Evolutionary conservation across 2,329 filamentous ascomycete genomes (phyloP).

Genomic region (Colletotrichum sp.): DNA sequence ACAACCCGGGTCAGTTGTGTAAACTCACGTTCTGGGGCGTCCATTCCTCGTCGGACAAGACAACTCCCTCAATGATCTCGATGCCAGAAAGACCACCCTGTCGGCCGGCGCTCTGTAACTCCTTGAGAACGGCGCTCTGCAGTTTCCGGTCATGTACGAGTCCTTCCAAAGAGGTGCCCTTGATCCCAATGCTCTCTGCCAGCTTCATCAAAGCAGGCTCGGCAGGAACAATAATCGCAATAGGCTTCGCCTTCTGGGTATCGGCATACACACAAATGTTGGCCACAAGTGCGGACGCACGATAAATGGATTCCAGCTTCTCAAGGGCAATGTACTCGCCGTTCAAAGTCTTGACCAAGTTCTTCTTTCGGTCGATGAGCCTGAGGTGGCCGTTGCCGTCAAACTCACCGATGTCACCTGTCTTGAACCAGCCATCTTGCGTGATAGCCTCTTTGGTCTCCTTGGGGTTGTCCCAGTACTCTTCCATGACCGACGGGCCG

Average conservation of each 20-base stretch:
- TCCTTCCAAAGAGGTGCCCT: conserved; percentile 65
- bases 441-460: conserved; percentile 76
- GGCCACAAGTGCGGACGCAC: conserved; percentile 52
- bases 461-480: conserved; percentile 79
- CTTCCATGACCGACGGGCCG: conserved; percentile 71
- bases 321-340: conserved; percentile 85
- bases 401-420: conserved; percentile 83
- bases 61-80: conserved; percentile 74
- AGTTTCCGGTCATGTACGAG: conserved; percentile 72
- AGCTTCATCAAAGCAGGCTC: conserved; percentile 61
- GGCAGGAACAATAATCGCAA: conserved; percentile 61
- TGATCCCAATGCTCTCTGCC: conserved; percentile 44
- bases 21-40: conserved; percentile 73
- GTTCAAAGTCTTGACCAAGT: conserved; percentile 81
- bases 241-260: conserved; percentile 53
- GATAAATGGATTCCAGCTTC: conserved; percentile 65
- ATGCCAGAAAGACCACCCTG: conserved; percentile 68
- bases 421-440: conserved; percentile 85
- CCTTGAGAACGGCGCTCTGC: conserved; percentile 65
- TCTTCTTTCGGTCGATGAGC: conserved; percentile 88
- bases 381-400: conserved; percentile 73
- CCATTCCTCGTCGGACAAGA: conserved; percentile 76
- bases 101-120: conserved; percentile 66
- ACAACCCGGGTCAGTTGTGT: neutral
- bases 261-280: conserved; percentile 64